Percentiles rank a stretch among this genome's conserved stretches.
Evolutionary conservation across 176 grass and related monocot genomes (phyloP).

Genomic region (Juncus effusus): DNA sequence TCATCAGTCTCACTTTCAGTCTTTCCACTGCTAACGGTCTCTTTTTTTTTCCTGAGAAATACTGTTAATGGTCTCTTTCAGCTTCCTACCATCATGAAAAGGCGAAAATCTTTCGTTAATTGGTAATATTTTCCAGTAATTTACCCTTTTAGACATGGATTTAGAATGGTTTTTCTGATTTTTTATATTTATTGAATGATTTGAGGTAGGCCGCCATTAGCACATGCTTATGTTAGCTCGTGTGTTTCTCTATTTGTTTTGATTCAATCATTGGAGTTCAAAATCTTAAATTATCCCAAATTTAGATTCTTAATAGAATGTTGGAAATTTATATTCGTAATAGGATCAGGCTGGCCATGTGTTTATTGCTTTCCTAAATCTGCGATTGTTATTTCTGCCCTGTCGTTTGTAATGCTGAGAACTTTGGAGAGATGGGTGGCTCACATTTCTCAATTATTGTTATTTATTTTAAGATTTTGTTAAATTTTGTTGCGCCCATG

Average conservation of each 20-base stretch:
- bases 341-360: conserved; percentile 9
- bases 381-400: conserved; percentile 22
- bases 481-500: conserved; percentile 25
- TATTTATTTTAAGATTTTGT: conserved; percentile 8
- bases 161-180: conserved; percentile 4
- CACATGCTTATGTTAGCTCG: conserved; percentile 16
- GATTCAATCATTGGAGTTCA: conserved; percentile 12
- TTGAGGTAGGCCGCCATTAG: conserved; percentile 12
- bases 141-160: not conserved
- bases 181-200: conserved; percentile 5
- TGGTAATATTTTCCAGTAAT: not conserved
- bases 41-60: not conserved
- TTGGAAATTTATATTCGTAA: not conserved
- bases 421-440: conserved; percentile 12
- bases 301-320: conserved; percentile 16
- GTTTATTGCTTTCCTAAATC: conserved; percentile 12
- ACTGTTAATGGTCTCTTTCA: too few relatives aligned
- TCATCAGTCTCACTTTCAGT: too few relatives aligned
- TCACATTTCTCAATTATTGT: conserved; percentile 1
- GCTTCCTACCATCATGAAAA: not conserved
- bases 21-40: not conserved
- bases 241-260: conserved; percentile 12
- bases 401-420: conserved; percentile 17
- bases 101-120: not conserved
- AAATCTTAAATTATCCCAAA: conserved; percentile 6